These are phyloP conservation scores for Chlamydomonas applanata DNA, from an alignment of 139 green algal species.

Conservation along the genomic window DNA sequence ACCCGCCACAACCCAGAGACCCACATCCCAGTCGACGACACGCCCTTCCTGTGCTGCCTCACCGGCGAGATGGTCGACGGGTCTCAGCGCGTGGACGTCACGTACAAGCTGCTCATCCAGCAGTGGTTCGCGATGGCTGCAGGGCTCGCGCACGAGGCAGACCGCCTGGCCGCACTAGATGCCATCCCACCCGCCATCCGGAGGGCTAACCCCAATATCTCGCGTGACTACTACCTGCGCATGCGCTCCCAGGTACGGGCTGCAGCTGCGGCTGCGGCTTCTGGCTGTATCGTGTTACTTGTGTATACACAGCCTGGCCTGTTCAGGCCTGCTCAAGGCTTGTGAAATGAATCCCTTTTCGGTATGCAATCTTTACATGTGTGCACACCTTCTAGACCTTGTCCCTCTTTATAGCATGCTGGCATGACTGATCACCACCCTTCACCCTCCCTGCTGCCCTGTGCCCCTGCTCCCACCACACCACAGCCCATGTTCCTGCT, in stretches of 20 bases:
- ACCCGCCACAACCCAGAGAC: neutral
- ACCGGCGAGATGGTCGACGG: constrained; percentile 15
- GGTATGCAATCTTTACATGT: neutral
- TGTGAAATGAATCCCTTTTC: neutral
- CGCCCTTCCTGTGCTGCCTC: constrained; percentile 24
- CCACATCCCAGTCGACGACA: neutral
- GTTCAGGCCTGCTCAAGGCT: neutral
- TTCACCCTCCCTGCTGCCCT: neutral
- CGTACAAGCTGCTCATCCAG: constrained; percentile 43
- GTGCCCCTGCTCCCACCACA: neutral
- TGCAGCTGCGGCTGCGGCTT: neutral
- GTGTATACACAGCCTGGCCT: neutral
- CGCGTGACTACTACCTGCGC: constrained; percentile 45
- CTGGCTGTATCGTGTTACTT: neutral
- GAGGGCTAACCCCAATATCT: constrained; percentile 43
- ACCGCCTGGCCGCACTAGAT: constrained; percentile 36
- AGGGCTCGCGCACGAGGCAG: constrained; percentile 25
- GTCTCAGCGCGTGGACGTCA: constrained; percentile 24
- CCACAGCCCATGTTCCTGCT: constrained; percentile 29
- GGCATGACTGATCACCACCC: neutral
- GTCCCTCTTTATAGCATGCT: no score
- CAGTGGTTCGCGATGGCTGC: constrained; percentile 28
- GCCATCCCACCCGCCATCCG: constrained; percentile 37
- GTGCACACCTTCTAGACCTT: no score
- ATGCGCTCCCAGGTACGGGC: constrained; percentile 20